Evolutionary conservation across 2,329 filamentous ascomycete species (phyloP), one percentile per base, ranked within the genome.

Genomic region (Diplodia sapinea): DNA sequence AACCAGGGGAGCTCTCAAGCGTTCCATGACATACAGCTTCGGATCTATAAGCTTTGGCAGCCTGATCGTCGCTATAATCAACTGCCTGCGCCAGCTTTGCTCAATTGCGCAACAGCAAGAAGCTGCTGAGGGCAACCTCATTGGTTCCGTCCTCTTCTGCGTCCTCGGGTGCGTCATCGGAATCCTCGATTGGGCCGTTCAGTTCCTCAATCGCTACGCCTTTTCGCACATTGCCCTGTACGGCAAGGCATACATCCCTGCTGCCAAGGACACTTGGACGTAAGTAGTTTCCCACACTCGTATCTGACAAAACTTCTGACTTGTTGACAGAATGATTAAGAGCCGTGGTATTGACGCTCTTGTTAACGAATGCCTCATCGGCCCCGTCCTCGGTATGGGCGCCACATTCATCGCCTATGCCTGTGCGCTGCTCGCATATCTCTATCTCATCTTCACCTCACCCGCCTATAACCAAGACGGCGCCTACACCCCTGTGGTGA

Each of bases 221-320:
- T 97, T 96, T 79, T 93, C 89, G 36, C 93, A 97, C 76, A 96
- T 98, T 74, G 93, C 94, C 0, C 84, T 97, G 0, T 97, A 97
- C 76, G 94, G 94, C 20, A 96, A 96, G 78, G 82, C 91, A 0
- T 98, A 97, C 76, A 86, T 97, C 66, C 84, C 88, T 0, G 91
- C 93, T 0, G 93, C 94, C 43, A 97, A 96, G 80, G 92, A 92
- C 72, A 96, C 93, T 0, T 96, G 93, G 92, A 88, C 72, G 82
- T 86, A 77, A 74, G 81, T 82, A 15, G 4, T 31, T 2, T 15
- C 12, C 26, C 23, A 5, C 12, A 11, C 9, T 4, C 13, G n/a
- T 20, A 9, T 43, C 23, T 33, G 26, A 8, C 20, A 13, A 2
- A 50, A 7, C 12, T 11, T 15, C 43, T 40, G 23, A 51, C 43